Evolutionary conservation across 1,139 yeast species (phyloP).

Genomic region (Nadsonia starkeyi-henricii): DNA sequence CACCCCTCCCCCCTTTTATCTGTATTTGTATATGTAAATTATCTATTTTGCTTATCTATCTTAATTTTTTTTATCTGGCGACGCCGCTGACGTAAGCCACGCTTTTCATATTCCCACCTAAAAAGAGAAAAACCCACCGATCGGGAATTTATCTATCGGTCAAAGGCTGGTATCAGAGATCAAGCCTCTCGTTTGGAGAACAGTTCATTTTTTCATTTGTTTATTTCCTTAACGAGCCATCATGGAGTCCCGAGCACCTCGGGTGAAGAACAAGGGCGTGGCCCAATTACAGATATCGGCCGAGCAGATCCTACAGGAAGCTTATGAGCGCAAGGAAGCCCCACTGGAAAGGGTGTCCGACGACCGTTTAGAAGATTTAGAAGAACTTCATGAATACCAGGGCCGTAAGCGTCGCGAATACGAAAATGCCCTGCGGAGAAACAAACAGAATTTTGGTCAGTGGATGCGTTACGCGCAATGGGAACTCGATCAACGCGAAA

Average conservation of each 20-base stretch:
- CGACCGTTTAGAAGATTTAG: slow-evolving; percentile 50
- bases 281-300: slow-evolving; percentile 42
- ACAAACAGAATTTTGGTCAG: slow-evolving; percentile 67
- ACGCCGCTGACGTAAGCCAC: neutral
- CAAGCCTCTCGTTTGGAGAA: no score
- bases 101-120: neutral
- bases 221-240: neutral
- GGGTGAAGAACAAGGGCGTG: slow-evolving; percentile 30
- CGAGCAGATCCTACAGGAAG: slow-evolving; percentile 42
- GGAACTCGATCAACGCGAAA: slow-evolving; percentile 72
- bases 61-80: neutral
- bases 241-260: slow-evolving; percentile 2
- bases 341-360: slow-evolving; percentile 22
- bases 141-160: no score
- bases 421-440: slow-evolving; percentile 75
- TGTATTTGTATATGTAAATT: no score
- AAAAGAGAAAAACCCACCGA: neutral
- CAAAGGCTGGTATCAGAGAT: no score
- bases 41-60: no score
- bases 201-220: no score
- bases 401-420: slow-evolving; percentile 64
- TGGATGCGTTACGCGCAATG: slow-evolving; percentile 90
- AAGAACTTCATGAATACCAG: slow-evolving; percentile 66
- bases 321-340: slow-evolving; percentile 34
- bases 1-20: no score